These are phyloP conservation scores for Kwoniella sp. DNA, from an alignment of 768 basidiomycete species.

Conservation along the genomic window DNA sequence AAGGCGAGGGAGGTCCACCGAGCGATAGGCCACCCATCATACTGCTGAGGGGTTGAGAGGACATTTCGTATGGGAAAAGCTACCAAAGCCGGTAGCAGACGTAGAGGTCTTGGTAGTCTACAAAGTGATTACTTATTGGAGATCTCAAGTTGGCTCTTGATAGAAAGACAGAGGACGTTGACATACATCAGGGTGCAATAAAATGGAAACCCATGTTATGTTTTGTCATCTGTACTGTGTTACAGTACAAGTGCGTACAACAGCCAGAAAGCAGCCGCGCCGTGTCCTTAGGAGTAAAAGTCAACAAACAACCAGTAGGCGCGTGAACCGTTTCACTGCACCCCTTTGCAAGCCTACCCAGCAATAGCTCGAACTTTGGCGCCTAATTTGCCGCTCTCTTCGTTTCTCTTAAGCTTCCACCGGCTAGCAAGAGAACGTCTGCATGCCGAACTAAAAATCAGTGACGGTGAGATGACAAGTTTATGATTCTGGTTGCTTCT, in stretches of 20 bases:
- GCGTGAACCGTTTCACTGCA: not conserved
- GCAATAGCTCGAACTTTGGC: not conserved
- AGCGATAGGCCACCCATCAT: slow-evolving; percentile 37
- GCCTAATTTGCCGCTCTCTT: not conserved
- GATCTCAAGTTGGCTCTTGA: no score
- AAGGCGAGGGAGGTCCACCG: slow-evolving; percentile 19
- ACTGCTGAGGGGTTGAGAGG: slow-evolving; percentile 23
- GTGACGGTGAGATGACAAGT: not conserved
- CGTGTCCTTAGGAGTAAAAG: not conserved
- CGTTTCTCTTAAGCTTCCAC: not conserved
- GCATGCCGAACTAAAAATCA: slow-evolving; percentile 10
- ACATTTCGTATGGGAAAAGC: no score
- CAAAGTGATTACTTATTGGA: no score
- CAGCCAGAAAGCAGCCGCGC: slow-evolving; percentile 15
- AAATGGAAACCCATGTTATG: slow-evolving; percentile 2
- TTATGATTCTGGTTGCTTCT: no score
- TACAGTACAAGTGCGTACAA: slow-evolving; percentile 3
- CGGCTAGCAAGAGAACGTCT: slow-evolving; percentile 7
- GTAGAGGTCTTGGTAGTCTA: no score
- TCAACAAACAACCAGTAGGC: slow-evolving; percentile 19
- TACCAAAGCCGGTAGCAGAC: no score
- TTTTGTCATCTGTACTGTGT: slow-evolving; percentile 10
- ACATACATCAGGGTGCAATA: no score
- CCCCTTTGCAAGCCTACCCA: not conserved
- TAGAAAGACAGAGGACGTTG: not conserved